These are phyloP conservation scores for Monilinia aucupariae DNA, from an alignment of 2,329 filamentous ascomycete species.

Conservation along the genomic window DNA sequence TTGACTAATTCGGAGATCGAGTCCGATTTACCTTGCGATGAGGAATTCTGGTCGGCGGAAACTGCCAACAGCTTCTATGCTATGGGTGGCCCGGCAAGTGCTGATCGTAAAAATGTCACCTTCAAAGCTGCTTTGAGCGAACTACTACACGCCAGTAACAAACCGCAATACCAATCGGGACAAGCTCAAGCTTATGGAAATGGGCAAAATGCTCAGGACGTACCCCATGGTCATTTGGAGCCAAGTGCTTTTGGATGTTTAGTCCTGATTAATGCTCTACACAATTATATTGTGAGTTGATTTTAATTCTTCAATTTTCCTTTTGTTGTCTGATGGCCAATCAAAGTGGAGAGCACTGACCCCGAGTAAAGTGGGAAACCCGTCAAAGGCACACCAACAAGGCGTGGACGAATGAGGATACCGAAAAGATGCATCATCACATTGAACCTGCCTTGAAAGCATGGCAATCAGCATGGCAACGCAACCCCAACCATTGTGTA, in stretches of 20 bases:
- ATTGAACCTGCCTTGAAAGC: constrained; percentile 90
- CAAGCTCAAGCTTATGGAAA: constrained; percentile 44
- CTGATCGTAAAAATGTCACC: constrained; percentile 64
- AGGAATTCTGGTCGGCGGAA: constrained; percentile 82
- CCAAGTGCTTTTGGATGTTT: constrained; percentile 91
- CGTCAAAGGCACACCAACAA: constrained; percentile 82
- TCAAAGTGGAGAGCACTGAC: not conserved
- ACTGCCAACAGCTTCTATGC: constrained; percentile 75
- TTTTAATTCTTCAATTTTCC: not conserved
- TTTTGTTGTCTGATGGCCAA: not conserved
- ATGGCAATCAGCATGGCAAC: constrained; percentile 90
- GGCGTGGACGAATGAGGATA: constrained; percentile 86
- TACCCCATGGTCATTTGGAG: constrained; percentile 58
- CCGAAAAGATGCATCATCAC: constrained; percentile 90
- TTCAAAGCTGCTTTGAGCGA: constrained; percentile 80
- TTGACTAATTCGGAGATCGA: constrained; percentile 91
- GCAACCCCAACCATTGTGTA: constrained; percentile 76
- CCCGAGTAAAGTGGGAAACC: constrained; percentile 65
- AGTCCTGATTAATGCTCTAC: constrained; percentile 85
- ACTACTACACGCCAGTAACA: constrained; percentile 70
- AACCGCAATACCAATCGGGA: constrained; percentile 51
- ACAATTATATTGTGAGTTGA: constrained; percentile 70
- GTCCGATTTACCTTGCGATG: constrained; percentile 85
- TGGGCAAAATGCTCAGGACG: constrained; percentile 43
- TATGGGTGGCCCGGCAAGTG: constrained; percentile 65